Conservation (phyloP, 2,329 filamentous ascomycete genomes). For the Monascus ruber region DNA sequence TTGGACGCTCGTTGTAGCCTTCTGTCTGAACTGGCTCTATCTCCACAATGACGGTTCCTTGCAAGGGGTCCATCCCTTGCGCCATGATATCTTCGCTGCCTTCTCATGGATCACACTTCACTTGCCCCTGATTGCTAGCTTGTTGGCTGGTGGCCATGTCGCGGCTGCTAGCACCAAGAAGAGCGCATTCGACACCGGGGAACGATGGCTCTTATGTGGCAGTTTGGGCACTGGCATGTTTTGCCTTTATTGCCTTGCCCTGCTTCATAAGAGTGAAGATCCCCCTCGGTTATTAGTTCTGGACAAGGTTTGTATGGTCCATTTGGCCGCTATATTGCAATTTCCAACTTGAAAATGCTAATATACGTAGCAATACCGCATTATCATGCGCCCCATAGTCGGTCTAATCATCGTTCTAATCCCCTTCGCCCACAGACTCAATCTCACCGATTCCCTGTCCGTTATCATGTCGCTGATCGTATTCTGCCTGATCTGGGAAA, state of each 20-base stretch:
- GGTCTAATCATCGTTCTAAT: slow-evolving; percentile 26
- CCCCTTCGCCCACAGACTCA: slow-evolving; percentile 20
- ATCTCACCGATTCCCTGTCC: slow-evolving; percentile 28
- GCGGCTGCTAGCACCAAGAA: slow-evolving; percentile 32
- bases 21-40: slow-evolving; percentile 42
- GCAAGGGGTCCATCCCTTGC: slow-evolving; percentile 33
- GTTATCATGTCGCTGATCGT: slow-evolving; percentile 35
- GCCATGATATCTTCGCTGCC: slow-evolving; percentile 34
- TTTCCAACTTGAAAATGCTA: not conserved
- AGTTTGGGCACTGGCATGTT: slow-evolving; percentile 37
- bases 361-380: slow-evolving; percentile 6
- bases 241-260: slow-evolving; percentile 26
- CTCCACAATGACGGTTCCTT: slow-evolving; percentile 38
- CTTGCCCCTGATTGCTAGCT: slow-evolving; percentile 34
- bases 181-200: slow-evolving; percentile 28
- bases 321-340: not conserved
- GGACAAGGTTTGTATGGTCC: slow-evolving; percentile 11
- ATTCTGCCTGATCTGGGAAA: slow-evolving; percentile 36
- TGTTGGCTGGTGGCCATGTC: slow-evolving; percentile 39
- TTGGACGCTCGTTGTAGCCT: slow-evolving; percentile 40
- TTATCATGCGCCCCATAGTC: slow-evolving; percentile 22
- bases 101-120: slow-evolving; percentile 38
- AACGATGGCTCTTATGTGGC: slow-evolving; percentile 39
- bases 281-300: slow-evolving; percentile 20
- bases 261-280: slow-evolving; percentile 32